phyloP scores from a whole-genome alignment of 2,329 filamentous ascomycete species.

The Lasiodiplodia hormozganensis region DNA sequence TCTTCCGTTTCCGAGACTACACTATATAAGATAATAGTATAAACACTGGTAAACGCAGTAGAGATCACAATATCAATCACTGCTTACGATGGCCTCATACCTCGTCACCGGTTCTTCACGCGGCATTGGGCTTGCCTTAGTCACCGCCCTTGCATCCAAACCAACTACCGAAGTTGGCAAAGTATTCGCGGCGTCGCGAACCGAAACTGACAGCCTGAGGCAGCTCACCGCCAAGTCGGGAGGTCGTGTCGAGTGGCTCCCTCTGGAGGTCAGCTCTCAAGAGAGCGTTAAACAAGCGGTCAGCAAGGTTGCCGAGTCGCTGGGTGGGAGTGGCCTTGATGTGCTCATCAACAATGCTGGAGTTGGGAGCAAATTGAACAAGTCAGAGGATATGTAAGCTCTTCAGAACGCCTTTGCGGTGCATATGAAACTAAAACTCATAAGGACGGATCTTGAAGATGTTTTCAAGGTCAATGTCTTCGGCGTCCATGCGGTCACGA shows the following conservation, averaged over 20 bases:
- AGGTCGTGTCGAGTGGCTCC: conserved; percentile 36
- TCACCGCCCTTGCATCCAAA: conserved; percentile 40
- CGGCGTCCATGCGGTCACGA: conserved; percentile 49
- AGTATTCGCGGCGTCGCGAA: conserved; percentile 50
- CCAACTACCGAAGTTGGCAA: conserved; percentile 41
- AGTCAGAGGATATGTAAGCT: background rate
- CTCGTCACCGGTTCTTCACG: conserved; percentile 45
- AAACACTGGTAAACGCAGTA: background rate
- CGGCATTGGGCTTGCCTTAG: conserved; percentile 47
- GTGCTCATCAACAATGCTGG: conserved; percentile 19
- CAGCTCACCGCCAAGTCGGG: conserved; percentile 43
- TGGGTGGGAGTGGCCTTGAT: background rate
- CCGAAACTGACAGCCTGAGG: conserved; percentile 42
- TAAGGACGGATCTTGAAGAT: conserved; percentile 36
- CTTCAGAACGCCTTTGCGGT: background rate
- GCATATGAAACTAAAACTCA: background rate
- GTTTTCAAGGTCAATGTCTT: conserved; percentile 48
- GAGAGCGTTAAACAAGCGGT: conserved; percentile 46
- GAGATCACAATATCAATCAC: background rate
- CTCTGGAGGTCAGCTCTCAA: conserved; percentile 52
- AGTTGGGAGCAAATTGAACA: background rate
- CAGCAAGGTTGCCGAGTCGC: conserved; percentile 36
- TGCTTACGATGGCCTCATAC: conserved; percentile 40
- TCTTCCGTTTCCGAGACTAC: too few species aligned
- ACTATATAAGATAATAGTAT: too few species aligned